These are phyloP conservation scores for Colletotrichum liaoningense DNA, from an alignment of 2,329 filamentous ascomycete genomes.

Conservation along the genomic window DNA sequence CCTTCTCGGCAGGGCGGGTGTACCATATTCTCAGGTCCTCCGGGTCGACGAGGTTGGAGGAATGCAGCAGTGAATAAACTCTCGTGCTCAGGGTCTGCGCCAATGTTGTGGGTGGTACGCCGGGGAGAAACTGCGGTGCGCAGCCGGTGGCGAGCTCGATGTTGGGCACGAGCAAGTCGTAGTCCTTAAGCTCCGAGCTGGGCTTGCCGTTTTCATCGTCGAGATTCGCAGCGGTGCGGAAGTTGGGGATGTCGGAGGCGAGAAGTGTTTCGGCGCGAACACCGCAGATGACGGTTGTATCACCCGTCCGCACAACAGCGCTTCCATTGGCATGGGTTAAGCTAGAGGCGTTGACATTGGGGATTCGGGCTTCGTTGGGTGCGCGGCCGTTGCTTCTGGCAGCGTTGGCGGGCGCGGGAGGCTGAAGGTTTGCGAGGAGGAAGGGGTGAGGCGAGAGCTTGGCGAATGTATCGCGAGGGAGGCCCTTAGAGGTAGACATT, in stretches of 20 bases:
- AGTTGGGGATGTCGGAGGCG: conserved; percentile 78
- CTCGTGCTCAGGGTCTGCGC: conserved; percentile 89
- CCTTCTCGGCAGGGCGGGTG: conserved; percentile 59
- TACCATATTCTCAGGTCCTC: conserved; percentile 81
- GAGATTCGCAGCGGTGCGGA: conserved; percentile 56
- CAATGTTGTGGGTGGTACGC: conserved; percentile 80
- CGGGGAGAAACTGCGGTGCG: conserved; percentile 86
- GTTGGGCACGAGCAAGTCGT: conserved; percentile 89
- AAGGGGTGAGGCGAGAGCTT: conserved; percentile 91
- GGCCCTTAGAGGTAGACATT: conserved; percentile 53
- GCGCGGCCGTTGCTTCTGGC: conserved; percentile 85
- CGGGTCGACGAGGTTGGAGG: conserved; percentile 72
- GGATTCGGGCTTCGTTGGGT: conserved; percentile 74
- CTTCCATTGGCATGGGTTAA: conserved; percentile 92
- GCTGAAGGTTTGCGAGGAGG: conserved; percentile 87
- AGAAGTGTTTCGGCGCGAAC: conserved; percentile 87
- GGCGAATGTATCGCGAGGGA: conserved; percentile 79
- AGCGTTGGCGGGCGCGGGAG: conserved; percentile 57
- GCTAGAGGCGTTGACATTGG: conserved; percentile 84
- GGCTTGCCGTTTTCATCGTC: conserved; percentile 1
- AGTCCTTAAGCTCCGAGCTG: conserved; percentile 64
- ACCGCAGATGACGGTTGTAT: conserved; percentile 95
- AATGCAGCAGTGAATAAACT: conserved; percentile 81
- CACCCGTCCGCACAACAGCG: conserved; percentile 86
- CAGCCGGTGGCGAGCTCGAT: conserved; percentile 93